These are phyloP conservation scores for Tulasnella sp. DNA, from an alignment of 768 basidiomycete genomes.

Conservation along the genomic window DNA sequence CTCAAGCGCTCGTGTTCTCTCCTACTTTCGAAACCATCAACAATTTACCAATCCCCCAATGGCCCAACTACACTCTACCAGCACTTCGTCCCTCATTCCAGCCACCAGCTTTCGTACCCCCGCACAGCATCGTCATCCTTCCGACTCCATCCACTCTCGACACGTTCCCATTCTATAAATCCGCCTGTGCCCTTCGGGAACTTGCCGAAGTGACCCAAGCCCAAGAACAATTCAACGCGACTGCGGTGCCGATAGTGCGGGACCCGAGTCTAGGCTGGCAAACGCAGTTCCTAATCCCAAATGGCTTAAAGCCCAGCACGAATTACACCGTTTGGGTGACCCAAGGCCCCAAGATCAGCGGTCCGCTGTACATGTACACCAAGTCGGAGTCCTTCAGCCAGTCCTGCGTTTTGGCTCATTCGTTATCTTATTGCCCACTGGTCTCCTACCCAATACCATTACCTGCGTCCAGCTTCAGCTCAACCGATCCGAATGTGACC, in stretches of 20 bases:
- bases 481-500: slow-evolving; percentile 47
- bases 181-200: slow-evolving; percentile 52
- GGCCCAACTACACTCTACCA: slow-evolving; percentile 74
- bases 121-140: slow-evolving; percentile 56
- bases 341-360: slow-evolving; percentile 54
- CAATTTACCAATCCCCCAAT: slow-evolving; percentile 44
- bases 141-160: slow-evolving; percentile 42
- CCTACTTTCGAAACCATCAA: slow-evolving; percentile 46
- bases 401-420: slow-evolving; percentile 63
- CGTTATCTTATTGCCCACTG: slow-evolving; percentile 69
- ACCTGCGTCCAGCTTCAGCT: slow-evolving; percentile 46
- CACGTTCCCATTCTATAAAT: slow-evolving; percentile 32
- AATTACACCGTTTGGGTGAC: slow-evolving; percentile 74
- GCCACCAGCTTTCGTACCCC: slow-evolving; percentile 41
- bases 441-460: slow-evolving; percentile 69
- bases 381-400: slow-evolving; percentile 67
- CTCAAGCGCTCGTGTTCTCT: slow-evolving; percentile 70
- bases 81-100: slow-evolving; percentile 49
- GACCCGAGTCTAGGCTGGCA: slow-evolving; percentile 56
- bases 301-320: slow-evolving; percentile 55
- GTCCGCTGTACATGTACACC: slow-evolving; percentile 67
- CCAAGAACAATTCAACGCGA: slow-evolving; percentile 43
- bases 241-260: slow-evolving; percentile 50
- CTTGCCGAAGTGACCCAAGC: slow-evolving; percentile 36
- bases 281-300: slow-evolving; percentile 58